Conservation (phyloP, 1,139 yeast genomes). For the Magnusiomyces fungicola region DNA sequence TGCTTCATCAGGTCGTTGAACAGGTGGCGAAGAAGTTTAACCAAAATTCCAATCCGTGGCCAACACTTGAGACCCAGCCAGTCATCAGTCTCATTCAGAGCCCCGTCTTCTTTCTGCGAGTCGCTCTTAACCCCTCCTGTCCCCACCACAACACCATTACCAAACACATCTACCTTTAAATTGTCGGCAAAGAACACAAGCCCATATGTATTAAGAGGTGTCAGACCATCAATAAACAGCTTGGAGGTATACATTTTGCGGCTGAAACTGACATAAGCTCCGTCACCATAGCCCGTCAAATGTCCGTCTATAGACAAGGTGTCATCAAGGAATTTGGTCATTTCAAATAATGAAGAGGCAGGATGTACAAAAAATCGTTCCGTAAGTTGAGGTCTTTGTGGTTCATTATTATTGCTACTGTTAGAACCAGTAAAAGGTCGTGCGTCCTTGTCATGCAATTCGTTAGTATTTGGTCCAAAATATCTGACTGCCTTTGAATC, state of each 20-base stretch:
- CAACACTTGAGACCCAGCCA: conserved; percentile 86
- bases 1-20: conserved; percentile 62
- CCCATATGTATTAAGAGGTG: conserved; percentile 70
- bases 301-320: conserved; percentile 2
- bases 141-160: conserved; percentile 31
- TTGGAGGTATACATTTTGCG: conserved; percentile 50
- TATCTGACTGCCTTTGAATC: conserved; percentile 68
- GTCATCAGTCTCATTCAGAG: conserved; percentile 41
- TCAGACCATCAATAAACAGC: conserved; percentile 62
- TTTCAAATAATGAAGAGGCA: conserved; percentile 59
- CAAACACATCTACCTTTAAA: conserved; percentile 58
- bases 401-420: background rate
- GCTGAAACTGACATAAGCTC: conserved; percentile 31
- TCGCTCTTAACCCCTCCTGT: background rate
- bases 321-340: conserved; percentile 25
- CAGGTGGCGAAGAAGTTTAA: conserved; percentile 58
- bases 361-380: conserved; percentile 75
- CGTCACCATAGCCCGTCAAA: conserved; percentile 16
- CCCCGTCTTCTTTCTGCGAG: background rate
- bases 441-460: background rate
- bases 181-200: conserved; percentile 72
- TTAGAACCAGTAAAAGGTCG: background rate
- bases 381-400: conserved; percentile 16
- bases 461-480: conserved; percentile 28
- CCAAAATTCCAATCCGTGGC: conserved; percentile 87